Evolutionary conservation across 169 alveolate genomes (phyloP).

Genomic region (Plasmodium vinckei): DNA sequence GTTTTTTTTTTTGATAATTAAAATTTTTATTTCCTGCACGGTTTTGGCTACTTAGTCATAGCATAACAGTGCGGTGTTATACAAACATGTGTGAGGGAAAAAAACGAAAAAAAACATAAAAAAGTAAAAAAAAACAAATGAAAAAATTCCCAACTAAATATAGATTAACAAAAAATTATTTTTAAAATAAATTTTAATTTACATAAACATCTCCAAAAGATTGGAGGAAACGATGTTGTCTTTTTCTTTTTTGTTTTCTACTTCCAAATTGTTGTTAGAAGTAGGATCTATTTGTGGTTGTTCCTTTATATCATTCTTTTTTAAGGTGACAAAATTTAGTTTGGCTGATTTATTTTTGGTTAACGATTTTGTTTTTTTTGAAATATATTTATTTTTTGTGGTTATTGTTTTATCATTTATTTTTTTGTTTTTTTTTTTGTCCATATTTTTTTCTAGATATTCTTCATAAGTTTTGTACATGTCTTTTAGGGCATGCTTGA

Average conservation of each 20-base stretch:
- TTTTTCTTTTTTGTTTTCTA: background rate
- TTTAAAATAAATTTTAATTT: background rate
- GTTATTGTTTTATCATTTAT: background rate
- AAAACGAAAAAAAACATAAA: background rate
- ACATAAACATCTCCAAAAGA: conserved; percentile 9
- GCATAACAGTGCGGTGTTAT: background rate
- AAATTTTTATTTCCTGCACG: too few species aligned
- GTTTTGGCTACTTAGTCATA: too few species aligned
- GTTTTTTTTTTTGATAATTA: too few species aligned
- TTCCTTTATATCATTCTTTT: background rate
- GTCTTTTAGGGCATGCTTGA: conserved; percentile 24
- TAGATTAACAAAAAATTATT: background rate
- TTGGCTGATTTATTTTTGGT: background rate
- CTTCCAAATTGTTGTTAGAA: background rate
- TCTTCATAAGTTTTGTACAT: conserved; percentile 66
- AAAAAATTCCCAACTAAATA: background rate
- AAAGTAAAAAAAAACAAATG: background rate
- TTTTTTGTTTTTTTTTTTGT: background rate
- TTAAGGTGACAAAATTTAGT: background rate
- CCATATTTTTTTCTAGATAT: conserved; percentile 10
- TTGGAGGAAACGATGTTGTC: conserved; percentile 30
- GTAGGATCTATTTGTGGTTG: background rate
- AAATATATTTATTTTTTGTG: background rate
- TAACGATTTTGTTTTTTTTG: background rate
- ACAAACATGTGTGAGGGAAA: background rate